Percentiles rank a stretch among this genome's conserved stretches.
phyloP scores from a whole-genome alignment of 1,139 yeast species.

The Candida pseudoviswanathii region DNA sequence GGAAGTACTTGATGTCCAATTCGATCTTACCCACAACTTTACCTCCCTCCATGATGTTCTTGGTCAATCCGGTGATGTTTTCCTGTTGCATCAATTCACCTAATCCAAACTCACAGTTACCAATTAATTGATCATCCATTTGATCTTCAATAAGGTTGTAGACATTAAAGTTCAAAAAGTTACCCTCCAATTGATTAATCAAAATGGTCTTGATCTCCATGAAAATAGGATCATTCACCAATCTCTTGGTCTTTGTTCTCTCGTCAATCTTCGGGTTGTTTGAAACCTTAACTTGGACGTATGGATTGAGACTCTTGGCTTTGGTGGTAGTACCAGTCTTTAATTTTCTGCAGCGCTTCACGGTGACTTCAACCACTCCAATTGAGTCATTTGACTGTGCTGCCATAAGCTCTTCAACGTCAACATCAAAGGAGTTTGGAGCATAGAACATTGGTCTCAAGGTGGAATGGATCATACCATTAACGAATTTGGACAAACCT shows the following conservation, averaged over 20 bases:
- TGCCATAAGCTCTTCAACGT: conserved; percentile 70
- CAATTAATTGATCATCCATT: conserved; percentile 58
- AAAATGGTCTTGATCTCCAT: conserved; percentile 65
- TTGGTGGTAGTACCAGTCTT: conserved; percentile 43
- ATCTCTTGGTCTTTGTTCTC: conserved; percentile 59
- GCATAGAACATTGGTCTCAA: conserved; percentile 79
- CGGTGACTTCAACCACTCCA: conserved; percentile 67
- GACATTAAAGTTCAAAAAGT: conserved; percentile 53
- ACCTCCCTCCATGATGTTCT: conserved; percentile 50
- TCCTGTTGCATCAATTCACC: conserved; percentile 61
- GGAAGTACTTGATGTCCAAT: conserved; percentile 67
- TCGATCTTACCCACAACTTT: conserved; percentile 60
- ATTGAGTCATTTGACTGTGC: conserved; percentile 63
- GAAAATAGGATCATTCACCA: conserved; percentile 59
- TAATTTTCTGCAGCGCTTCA: conserved; percentile 54
- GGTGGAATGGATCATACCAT: conserved; percentile 64
- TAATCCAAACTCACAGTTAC: conserved; percentile 57
- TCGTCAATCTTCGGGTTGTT: conserved; percentile 45
- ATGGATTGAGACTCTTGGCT: conserved; percentile 58
- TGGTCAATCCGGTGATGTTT: conserved; percentile 31
- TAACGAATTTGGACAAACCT: conserved; percentile 74
- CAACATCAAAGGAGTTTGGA: conserved; percentile 77
- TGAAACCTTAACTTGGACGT: conserved; percentile 51
- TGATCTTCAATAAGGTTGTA: conserved; percentile 53
- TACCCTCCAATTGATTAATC: conserved; percentile 59